A percentile compares a stretch with the other conserved stretches of the same genome.
Evolutionary conservation across 2,329 filamentous ascomycete genomes (phyloP).

Genomic region (Xylariales sp.): DNA sequence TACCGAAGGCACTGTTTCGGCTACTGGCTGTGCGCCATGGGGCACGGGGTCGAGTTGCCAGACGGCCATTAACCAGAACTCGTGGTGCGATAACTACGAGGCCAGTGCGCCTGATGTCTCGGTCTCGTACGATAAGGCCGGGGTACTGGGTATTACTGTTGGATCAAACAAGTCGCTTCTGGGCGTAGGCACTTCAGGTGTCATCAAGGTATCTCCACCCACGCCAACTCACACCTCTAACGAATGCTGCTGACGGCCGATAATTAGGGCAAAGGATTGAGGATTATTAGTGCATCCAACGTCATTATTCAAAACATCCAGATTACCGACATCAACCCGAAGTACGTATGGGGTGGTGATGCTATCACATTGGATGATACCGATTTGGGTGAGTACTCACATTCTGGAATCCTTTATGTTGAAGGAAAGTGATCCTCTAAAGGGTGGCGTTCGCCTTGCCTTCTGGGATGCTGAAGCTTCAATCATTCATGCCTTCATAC

Average conservation of each 20-base stretch:
- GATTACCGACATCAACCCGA: slow-evolving; percentile 48
- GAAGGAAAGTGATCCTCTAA: too few species aligned
- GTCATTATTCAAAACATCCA: slow-evolving; percentile 56
- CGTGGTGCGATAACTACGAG: slow-evolving; percentile 57
- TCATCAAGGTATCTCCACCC: slow-evolving; percentile 38
- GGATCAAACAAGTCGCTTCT: slow-evolving; percentile 54
- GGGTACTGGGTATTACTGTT: slow-evolving; percentile 44
- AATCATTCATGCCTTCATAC: too few species aligned
- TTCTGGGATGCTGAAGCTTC: too few species aligned
- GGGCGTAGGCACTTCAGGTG: slow-evolving; percentile 45
- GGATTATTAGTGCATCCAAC: slow-evolving; percentile 44
- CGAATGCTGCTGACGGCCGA: too few species aligned
- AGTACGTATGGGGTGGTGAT: slow-evolving; percentile 55
- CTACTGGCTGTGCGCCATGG: slow-evolving; percentile 54
- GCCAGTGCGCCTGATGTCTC: slow-evolving; percentile 42
- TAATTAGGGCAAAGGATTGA: slow-evolving; percentile 47
- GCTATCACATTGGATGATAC: slow-evolving; percentile 45
- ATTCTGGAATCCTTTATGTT: too few species aligned
- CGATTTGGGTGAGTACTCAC: slow-evolving; percentile 23
- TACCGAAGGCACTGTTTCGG: slow-evolving; percentile 47
- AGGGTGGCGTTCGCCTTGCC: too few species aligned
- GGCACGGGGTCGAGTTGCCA: slow-evolving; percentile 50
- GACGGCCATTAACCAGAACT: slow-evolving; percentile 54
- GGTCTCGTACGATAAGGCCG: slow-evolving; percentile 48
- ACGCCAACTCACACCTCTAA: background rate